Evolutionary conservation across 345 rosid species (phyloP).

Genomic region (Rubroshorea leprosula): DNA sequence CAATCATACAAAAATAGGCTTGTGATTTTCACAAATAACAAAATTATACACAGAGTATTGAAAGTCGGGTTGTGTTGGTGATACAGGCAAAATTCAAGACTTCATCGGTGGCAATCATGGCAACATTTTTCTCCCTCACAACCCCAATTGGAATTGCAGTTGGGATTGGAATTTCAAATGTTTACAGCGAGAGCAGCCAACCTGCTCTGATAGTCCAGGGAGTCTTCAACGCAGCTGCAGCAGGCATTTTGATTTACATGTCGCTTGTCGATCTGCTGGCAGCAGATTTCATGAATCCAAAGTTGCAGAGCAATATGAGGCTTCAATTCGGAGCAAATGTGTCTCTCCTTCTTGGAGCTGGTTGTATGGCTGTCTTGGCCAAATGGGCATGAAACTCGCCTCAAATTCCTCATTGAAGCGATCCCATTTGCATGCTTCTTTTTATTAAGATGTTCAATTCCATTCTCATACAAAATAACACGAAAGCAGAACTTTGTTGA

Average conservation of each 20-base stretch:
- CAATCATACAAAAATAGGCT: neutral
- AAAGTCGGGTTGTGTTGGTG: neutral
- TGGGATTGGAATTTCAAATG: conserved; percentile 48
- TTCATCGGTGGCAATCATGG: conserved; percentile 47
- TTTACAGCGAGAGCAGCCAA: conserved; percentile 40
- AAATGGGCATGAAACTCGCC: conserved; percentile 47
- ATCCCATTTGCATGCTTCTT: no score
- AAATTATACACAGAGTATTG: no score
- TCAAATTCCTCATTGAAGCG: no score
- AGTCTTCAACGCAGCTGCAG: conserved; percentile 52
- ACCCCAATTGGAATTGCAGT: conserved; percentile 58
- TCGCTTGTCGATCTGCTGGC: conserved; percentile 84
- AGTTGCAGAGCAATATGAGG: conserved; percentile 41
- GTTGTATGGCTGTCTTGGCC: conserved; percentile 60
- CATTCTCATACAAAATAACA: no score
- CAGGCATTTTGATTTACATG: conserved; percentile 74
- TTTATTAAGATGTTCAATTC: no score
- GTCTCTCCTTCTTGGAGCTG: conserved; percentile 55
- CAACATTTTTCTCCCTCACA: conserved; percentile 61
- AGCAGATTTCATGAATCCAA: conserved; percentile 57
- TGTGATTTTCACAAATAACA: neutral
- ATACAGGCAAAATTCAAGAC: conserved; percentile 49
- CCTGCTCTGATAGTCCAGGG: conserved; percentile 55
- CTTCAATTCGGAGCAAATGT: conserved; percentile 51
- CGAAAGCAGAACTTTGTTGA: no score